phyloP scores from a whole-genome alignment of 768 basidiomycete species.

The Suillus occidentalis region DNA sequence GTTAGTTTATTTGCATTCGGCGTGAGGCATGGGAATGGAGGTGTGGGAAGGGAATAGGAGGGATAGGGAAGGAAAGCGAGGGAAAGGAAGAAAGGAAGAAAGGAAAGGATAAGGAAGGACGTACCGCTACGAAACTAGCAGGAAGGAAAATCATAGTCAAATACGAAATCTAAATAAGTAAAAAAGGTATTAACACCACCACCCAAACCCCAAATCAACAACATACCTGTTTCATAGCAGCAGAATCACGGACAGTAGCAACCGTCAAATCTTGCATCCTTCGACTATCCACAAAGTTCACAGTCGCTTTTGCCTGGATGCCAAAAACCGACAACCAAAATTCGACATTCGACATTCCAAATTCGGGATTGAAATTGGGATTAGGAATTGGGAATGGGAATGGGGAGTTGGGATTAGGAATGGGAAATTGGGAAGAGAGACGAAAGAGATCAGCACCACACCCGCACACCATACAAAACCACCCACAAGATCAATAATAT shows the following conservation, averaged over 20 bases:
- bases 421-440: no score
- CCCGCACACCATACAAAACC: no score
- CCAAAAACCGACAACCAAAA: neutral
- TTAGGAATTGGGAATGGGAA: no score
- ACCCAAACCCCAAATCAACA: neutral
- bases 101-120: no score
- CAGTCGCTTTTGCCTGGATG: constrained; percentile 52
- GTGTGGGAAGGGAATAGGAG: neutral
- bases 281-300: constrained; percentile 50
- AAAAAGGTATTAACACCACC: constrained; percentile 2
- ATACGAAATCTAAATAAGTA: constrained; percentile 51
- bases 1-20: no score
- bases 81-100: no score
- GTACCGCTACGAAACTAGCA: constrained; percentile 39
- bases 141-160: constrained; percentile 62
- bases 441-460: no score
- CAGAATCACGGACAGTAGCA: constrained; percentile 9
- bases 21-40: no score
- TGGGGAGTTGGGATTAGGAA: no score
- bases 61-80: no score
- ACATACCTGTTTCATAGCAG: constrained; percentile 24
- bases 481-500: constrained; percentile 28
- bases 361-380: no score
- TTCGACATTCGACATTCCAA: no score
- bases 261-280: constrained; percentile 10